A percentile compares a stretch with the other conserved stretches of the same genome.
phyloP scores from a whole-genome alignment of 345 rosid genomes.

The Euphorbia lathyris region DNA sequence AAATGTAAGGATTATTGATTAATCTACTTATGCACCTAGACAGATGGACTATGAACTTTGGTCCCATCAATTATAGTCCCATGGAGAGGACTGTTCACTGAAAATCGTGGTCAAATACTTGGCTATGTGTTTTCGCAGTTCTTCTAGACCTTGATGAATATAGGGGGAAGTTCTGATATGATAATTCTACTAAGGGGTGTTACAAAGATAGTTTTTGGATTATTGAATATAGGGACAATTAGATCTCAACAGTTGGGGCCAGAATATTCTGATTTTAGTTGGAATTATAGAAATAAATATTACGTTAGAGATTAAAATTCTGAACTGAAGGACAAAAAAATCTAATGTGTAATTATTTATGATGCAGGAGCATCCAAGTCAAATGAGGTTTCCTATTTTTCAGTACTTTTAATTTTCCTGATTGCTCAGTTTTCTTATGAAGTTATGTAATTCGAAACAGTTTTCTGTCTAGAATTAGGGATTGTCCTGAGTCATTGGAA shows the following conservation, averaged over 20 bases:
- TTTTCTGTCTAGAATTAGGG: neutral
- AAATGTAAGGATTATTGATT: neutral
- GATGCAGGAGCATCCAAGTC: too few relatives aligned
- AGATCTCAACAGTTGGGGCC: too few relatives aligned
- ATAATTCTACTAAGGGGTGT: neutral
- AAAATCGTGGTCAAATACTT: neutral
- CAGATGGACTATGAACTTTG: neutral
- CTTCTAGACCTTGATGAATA: neutral
- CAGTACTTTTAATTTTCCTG: neutral
- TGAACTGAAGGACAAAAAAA: too few relatives aligned
- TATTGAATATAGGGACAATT: too few relatives aligned
- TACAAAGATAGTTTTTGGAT: neutral
- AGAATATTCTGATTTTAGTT: too few relatives aligned
- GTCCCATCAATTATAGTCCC: conserved; percentile 5
- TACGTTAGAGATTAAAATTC: too few relatives aligned
- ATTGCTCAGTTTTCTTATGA: too few relatives aligned
- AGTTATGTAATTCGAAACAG: neutral
- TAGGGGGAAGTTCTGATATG: neutral
- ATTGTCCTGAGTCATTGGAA: neutral
- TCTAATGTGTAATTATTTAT: too few relatives aligned
- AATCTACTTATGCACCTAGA: neutral
- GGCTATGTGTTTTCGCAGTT: neutral
- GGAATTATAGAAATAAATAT: too few relatives aligned
- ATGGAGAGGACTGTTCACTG: neutral
- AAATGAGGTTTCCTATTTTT: too few relatives aligned